Base-by-base conservation (phyloP, 179 eudicot species). In the Drosera spatulata region DNA sequence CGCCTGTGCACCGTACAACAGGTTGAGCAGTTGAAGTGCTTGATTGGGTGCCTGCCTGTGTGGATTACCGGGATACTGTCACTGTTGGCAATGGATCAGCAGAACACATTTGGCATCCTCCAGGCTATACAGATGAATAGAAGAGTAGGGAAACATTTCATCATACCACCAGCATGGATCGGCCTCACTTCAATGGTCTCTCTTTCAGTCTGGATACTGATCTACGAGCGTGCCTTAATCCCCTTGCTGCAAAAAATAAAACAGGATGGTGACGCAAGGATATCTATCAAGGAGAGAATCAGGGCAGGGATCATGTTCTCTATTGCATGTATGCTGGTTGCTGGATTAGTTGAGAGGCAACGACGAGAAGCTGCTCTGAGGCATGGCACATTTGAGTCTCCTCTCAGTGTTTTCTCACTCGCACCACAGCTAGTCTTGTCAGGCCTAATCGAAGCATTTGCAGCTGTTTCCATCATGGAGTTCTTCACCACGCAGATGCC, bases 101-200 rank as follows among this genome's bases (percentile, higher is more conserved):
- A 71, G 37, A 75, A 64, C 44, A 71, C 76, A 7, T 75, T 71
- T n/a, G 79, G 79, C 0, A 59, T 75, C 2, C 66, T 75, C 0
- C 79, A 75, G 71, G 73, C 79, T 9, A 57, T 85, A 7, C 96
- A 88, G 62, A 70, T 76, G 72, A 53, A 77, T 51, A 50, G 69
- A 4, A 56, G 59, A 8, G 10, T 88, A 0, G 80, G 82, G 14
- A 8, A 55, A 4, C 39, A 58, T 33, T 88, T 88, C 67, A 49
- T 48, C 2, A 73, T 88, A 39, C 96, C 96, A 4, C 87, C 89
- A 0, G 88, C 77, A 0, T 88, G 96, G 96, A 68, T 81, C 58
- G 73, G 78, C 3, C 62, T 81, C 11, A 11, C 71, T 1, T 66
- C 85, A 0, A 85, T 88, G 96, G 48, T 82, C 12, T 63, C 96